A percentile compares a stretch with the other conserved stretches of the same genome.
phyloP scores from a whole-genome alignment of 2,329 filamentous ascomycete genomes.

The Penicillium aurantiogriseum region DNA sequence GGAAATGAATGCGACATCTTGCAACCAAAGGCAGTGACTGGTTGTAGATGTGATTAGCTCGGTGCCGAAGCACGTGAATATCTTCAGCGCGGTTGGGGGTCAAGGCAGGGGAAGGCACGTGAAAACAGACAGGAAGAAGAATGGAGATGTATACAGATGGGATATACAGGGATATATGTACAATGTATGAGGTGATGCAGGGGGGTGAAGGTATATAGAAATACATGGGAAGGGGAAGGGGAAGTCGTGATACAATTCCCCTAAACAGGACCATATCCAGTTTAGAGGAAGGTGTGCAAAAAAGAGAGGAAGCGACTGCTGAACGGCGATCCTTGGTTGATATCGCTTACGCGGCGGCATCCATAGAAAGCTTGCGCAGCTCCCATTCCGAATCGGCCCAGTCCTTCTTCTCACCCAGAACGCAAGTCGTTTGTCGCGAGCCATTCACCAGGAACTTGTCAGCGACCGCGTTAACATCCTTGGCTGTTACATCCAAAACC shows the following conservation, averaged over 20 bases:
- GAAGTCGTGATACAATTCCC: constrained; percentile 7
- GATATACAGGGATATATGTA: constrained; percentile 28
- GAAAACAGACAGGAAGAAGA: constrained; percentile 13
- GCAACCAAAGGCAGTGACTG: constrained; percentile 45
- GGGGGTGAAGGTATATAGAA: constrained; percentile 14
- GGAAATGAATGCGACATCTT: constrained; percentile 47
- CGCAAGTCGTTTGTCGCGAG: constrained; percentile 61
- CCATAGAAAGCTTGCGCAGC: constrained; percentile 69
- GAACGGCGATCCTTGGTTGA: background rate
- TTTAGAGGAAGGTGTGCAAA: background rate
- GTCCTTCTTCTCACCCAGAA: constrained; percentile 79
- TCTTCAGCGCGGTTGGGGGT: constrained; percentile 23
- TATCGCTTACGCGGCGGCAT: constrained; percentile 24
- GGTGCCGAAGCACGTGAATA: constrained; percentile 50
- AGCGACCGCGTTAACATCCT: constrained; percentile 77
- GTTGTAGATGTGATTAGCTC: constrained; percentile 51
- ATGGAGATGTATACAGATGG: constrained; percentile 17
- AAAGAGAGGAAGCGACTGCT: background rate
- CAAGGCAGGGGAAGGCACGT: background rate
- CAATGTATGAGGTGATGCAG: constrained; percentile 15
- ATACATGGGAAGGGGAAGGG: constrained; percentile 16
- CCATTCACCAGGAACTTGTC: constrained; percentile 75
- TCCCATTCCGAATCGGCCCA: constrained; percentile 74
- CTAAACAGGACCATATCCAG: background rate
- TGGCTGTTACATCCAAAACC: constrained; percentile 78